Evolutionary conservation across 495 filamentous ascomycete genomes (phyloP).

Genomic region (Podospora pseudopauciseta): DNA sequence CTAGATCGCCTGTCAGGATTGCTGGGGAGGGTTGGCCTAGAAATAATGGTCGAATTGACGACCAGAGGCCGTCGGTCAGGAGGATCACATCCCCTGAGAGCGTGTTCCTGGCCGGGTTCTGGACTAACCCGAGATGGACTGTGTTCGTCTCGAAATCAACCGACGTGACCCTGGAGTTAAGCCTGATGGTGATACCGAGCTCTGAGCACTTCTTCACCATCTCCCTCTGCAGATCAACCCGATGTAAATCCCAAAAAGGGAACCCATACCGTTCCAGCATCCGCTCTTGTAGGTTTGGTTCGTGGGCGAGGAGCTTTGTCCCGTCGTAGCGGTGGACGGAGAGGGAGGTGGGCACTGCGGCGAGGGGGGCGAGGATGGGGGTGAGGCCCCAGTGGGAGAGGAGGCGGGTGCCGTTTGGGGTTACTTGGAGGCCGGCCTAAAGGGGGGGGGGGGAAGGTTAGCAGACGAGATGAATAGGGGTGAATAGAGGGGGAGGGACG

Average conservation of each 20-base stretch:
- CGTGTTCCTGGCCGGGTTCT: constrained; percentile 26
- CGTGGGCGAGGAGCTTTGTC: constrained; percentile 51
- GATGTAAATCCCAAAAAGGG: constrained; percentile 54
- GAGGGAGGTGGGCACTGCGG: constrained; percentile 51
- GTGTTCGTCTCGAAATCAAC: constrained; percentile 40
- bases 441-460: not conserved
- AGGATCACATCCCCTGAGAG: constrained; percentile 51
- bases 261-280: constrained; percentile 43
- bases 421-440: constrained; percentile 52
- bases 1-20: constrained; percentile 56
- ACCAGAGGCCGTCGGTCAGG: constrained; percentile 56
- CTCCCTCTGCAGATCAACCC: constrained; percentile 51
- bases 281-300: constrained; percentile 44
- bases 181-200: constrained; percentile 40
- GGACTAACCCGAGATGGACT: constrained; percentile 37
- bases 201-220: constrained; percentile 39
- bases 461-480: constrained; percentile 15
- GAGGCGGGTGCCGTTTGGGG: constrained; percentile 51
- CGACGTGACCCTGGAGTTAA: constrained; percentile 35
- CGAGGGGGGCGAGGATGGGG: constrained; percentile 42
- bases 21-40: constrained; percentile 43
- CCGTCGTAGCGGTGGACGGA: constrained; percentile 58
- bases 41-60: constrained; percentile 43
- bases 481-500: constrained; percentile 23
- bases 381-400: constrained; percentile 50